phyloP scores from a whole-genome alignment of 768 basidiomycete species.

The Leccinum ochraceum region DNA sequence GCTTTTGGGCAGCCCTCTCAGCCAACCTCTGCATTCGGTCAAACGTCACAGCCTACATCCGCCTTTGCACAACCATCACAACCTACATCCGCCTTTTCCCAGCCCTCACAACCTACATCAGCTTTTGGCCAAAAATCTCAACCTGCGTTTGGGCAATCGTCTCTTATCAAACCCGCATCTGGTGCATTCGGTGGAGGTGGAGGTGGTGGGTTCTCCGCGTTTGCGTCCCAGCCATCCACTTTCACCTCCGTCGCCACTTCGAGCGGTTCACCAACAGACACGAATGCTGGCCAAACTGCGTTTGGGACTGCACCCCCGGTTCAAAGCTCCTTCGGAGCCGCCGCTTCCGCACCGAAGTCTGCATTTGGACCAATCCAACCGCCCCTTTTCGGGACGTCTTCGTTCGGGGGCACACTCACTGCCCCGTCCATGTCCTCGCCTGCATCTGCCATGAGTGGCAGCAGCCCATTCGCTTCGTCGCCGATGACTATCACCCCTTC shows the following conservation, averaged over 20 bases:
- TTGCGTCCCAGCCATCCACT: constrained; percentile 47
- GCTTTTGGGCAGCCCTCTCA: constrained; percentile 38
- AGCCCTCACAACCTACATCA: constrained; percentile 33
- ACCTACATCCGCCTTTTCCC: constrained; percentile 29
- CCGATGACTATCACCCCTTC: constrained; percentile 28
- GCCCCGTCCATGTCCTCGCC: constrained; percentile 18
- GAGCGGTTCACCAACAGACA: constrained; percentile 3
- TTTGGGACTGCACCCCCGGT: constrained; percentile 20
- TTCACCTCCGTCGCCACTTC: constrained; percentile 34
- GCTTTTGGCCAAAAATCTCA: constrained; percentile 39
- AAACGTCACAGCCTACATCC: constrained; percentile 30
- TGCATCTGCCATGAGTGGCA: constrained; percentile 22
- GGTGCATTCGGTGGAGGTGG: constrained; percentile 50
- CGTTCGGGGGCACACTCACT: constrained; percentile 20
- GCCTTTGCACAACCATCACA: constrained; percentile 34
- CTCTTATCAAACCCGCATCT: constrained; percentile 49
- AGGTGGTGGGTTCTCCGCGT: constrained; percentile 52
- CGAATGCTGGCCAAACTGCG: constrained; percentile 17
- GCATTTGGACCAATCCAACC: constrained; percentile 17
- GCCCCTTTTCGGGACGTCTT: constrained; percentile 31
- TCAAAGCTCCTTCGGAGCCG: constrained; percentile 24
- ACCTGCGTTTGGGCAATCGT: constrained; percentile 39
- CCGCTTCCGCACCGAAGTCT: constrained; percentile 18
- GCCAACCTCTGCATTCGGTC: constrained; percentile 38
- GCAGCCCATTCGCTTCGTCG: constrained; percentile 27